Conservation (phyloP, 2,329 filamentous ascomycete species). For the Karstenula rhodostoma region DNA sequence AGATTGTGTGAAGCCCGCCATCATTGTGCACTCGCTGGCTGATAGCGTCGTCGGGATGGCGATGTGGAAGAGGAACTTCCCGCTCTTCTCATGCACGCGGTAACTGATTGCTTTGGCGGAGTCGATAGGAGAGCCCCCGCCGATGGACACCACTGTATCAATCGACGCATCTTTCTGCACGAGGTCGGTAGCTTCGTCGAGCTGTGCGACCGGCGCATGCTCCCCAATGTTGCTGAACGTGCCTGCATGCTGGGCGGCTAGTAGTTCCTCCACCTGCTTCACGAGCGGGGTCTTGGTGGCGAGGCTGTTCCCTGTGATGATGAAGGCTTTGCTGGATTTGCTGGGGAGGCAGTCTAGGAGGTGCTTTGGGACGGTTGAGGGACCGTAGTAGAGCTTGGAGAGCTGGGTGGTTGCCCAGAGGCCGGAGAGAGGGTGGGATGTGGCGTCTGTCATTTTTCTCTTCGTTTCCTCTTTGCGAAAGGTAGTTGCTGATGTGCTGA, state of each 20-base stretch:
- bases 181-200: conserved; percentile 60
- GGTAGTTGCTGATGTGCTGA: not conserved
- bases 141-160: conserved; percentile 64
- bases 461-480: conserved; percentile 8
- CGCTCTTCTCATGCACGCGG: conserved; percentile 43
- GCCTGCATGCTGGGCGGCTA: conserved; percentile 59
- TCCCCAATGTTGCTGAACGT: conserved; percentile 65
- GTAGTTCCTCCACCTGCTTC: conserved; percentile 58
- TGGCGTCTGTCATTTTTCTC: conserved; percentile 52
- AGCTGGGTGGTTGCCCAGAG: conserved; percentile 62
- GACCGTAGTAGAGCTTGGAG: conserved; percentile 60
- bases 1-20: conserved; percentile 60
- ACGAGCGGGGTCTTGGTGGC: conserved; percentile 63
- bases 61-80: conserved; percentile 49
- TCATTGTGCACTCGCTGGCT: conserved; percentile 64
- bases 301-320: conserved; percentile 64
- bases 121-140: conserved; percentile 65
- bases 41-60: conserved; percentile 53
- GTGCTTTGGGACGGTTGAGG: conserved; percentile 56
- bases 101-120: conserved; percentile 49
- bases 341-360: conserved; percentile 56
- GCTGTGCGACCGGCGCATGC: conserved; percentile 63
- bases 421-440: conserved; percentile 55
- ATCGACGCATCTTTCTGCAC: conserved; percentile 56
- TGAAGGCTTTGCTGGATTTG: conserved; percentile 62